Percentiles rank a stretch among this genome's conserved stretches.
These are phyloP conservation scores for Aspergillus diversus DNA, from an alignment of 495 filamentous ascomycete species.

Conservation along the genomic window DNA sequence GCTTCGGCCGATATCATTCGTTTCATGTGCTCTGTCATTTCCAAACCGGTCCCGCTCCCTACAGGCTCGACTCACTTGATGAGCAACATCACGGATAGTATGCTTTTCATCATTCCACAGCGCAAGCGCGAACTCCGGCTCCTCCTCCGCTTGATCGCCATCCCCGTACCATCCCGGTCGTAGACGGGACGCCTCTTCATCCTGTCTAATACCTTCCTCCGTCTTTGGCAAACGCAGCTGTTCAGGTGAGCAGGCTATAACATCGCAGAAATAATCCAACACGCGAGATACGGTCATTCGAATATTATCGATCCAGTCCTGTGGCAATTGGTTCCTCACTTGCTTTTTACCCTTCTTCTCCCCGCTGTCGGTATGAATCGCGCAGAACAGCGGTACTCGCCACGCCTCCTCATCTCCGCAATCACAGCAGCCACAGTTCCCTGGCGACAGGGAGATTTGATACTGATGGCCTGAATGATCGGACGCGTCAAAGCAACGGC, in stretches of 20 bases:
- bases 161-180: constrained; percentile 72
- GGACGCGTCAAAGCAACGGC: constrained; percentile 90
- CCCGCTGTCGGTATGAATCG: constrained; percentile 77
- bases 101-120: constrained; percentile 99
- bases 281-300: constrained; percentile 80
- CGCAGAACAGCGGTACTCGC: constrained; percentile 84
- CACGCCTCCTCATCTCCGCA: constrained; percentile 96
- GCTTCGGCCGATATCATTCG: constrained; percentile 82
- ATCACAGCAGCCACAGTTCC: constrained; percentile 95
- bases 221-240: constrained; percentile 87
- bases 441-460: constrained; percentile 78
- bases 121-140: constrained; percentile 80
- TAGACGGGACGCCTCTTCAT: constrained; percentile 80
- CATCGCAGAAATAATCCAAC: constrained; percentile 94
- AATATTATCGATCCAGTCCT: constrained; percentile 74
- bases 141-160: constrained; percentile 56
- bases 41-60: constrained; percentile 70
- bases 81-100: constrained; percentile 85
- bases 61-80: constrained; percentile 91
- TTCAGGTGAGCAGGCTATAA: constrained; percentile 96
- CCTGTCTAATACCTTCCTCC: constrained; percentile 72
- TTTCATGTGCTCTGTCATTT: constrained; percentile 76
- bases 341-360: constrained; percentile 67
- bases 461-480: constrained; percentile 95
- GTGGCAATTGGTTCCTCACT: constrained; percentile 58